Evolutionary conservation across 805 yeast genomes (phyloP), one percentile per base, ranked within the genome.

Genomic region (Lipomyces yamanashiensis): DNA sequence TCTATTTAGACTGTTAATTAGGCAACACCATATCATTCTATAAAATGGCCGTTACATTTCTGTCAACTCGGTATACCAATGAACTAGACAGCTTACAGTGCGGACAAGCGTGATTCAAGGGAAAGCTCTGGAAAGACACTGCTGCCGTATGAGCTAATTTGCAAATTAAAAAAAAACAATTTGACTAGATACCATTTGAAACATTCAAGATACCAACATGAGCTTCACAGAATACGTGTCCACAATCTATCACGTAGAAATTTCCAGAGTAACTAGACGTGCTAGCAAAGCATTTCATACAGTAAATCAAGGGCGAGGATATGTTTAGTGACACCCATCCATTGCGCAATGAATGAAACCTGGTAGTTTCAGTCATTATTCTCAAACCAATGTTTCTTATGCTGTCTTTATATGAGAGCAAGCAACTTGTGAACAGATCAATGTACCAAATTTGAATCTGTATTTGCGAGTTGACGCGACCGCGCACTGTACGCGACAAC

Each of bases 141-240:
- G 34, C 7, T 5, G 19, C 23, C 4, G 21, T 40, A 3, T 40
- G 40, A 23, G 6, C 2, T 1, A 2, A 36, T 33, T 17, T 50
- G 8, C 34, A 10, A 41, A 40, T 8, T 8, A 13, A 13, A 28
- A 13, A 13, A 28, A 28, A 39, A 2, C 15, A 17, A 8, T 37
- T 9, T 12, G 36, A n/a, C 10, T 10, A 43, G 36, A 21, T 23
- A 63, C 67, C 2, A 23, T 48, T 52, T 17, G 39, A 8, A 28
- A 63, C 37, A 19, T 51, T 51, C 7, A 55, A 19, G 39, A 59
- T 40, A 2, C 47, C 67, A 7, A 63, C 39, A 40, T 63, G 67
- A 6, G 37, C 43, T 6, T 52, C 58, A 28, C 67, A 63, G 33
- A 63, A 63, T 2, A 54, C 58, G 45, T 63, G 67, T 7, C 67